These are phyloP conservation scores for Diatrype stigma DNA, from an alignment of 2,329 filamentous ascomycete genomes.

Conservation along the genomic window DNA sequence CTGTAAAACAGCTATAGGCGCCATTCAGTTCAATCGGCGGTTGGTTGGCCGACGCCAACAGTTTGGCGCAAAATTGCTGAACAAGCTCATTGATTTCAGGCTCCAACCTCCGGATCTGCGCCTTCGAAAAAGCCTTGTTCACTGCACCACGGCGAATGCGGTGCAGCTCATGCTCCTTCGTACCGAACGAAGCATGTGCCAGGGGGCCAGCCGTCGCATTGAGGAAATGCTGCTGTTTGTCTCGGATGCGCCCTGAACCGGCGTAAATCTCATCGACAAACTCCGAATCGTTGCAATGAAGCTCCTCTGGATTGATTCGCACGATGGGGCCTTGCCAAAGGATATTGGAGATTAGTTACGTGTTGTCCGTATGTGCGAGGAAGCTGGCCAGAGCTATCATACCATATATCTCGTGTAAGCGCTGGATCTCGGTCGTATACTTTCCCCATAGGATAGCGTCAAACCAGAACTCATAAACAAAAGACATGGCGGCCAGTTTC, in stretches of 20 bases:
- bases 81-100: constrained; percentile 13
- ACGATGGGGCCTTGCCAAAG: constrained; percentile 8
- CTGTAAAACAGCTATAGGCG: constrained; percentile 13
- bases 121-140: constrained; percentile 22
- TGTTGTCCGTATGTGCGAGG: not conserved
- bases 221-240: constrained; percentile 19
- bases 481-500: constrained; percentile 10
- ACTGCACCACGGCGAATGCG: constrained; percentile 18
- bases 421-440: constrained; percentile 2
- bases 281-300: constrained; percentile 14
- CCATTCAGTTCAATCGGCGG: constrained; percentile 15
- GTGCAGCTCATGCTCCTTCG: constrained; percentile 22
- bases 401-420: constrained; percentile 2
- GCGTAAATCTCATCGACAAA: constrained; percentile 38
- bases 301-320: constrained; percentile 18
- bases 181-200: constrained; percentile 7
- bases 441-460: constrained; percentile 2
- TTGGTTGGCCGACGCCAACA: constrained; percentile 28
- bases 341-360: not conserved
- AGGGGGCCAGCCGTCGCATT: constrained; percentile 11
- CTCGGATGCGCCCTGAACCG: constrained; percentile 23
- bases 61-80: constrained; percentile 18
- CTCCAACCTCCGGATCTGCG: constrained; percentile 27
- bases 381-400: not conserved
- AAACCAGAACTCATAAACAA: constrained; percentile 1